Evolutionary conservation across 495 filamentous ascomycete genomes (phyloP).

Genomic region (Aspergillus carlsbadensis): DNA sequence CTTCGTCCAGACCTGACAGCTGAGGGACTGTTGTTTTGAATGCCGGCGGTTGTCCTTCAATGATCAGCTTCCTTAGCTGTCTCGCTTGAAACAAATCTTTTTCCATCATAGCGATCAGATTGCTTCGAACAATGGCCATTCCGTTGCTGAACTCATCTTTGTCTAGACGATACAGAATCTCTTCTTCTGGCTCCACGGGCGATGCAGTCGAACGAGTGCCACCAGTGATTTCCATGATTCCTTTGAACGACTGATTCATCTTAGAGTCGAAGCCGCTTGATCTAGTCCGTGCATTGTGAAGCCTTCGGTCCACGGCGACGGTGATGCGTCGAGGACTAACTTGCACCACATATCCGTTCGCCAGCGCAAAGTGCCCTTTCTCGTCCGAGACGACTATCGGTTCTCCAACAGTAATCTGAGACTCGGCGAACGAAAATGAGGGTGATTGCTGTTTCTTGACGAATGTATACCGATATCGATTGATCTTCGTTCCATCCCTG

Average conservation of each 20-base stretch:
- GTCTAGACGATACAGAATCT: slow-evolving; percentile 78
- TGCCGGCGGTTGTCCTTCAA: slow-evolving; percentile 66
- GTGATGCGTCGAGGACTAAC: slow-evolving; percentile 71
- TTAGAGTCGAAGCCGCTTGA: slow-evolving; percentile 69
- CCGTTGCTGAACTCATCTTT: slow-evolving; percentile 98
- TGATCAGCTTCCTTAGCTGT: slow-evolving; percentile 72
- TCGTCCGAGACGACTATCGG: slow-evolving; percentile 97
- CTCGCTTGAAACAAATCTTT: slow-evolving; percentile 69
- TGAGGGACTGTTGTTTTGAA: slow-evolving; percentile 67
- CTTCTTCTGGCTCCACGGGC: slow-evolving; percentile 51
- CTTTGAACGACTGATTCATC: slow-evolving; percentile 79
- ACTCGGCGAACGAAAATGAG: slow-evolving; percentile 81
- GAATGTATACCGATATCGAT: slow-evolving; percentile 83
- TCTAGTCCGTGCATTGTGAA: slow-evolving; percentile 81
- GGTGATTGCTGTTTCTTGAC: slow-evolving; percentile 58
- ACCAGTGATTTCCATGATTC: slow-evolving; percentile 84
- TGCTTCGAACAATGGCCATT: slow-evolving; percentile 92
- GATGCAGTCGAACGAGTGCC: slow-evolving; percentile 31
- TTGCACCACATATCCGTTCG: slow-evolving; percentile 82
- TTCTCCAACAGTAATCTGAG: slow-evolving; percentile 84
- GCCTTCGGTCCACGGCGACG: slow-evolving; percentile 81
- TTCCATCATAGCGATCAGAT: slow-evolving; percentile 88
- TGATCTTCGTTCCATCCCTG: slow-evolving; percentile 71
- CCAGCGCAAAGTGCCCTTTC: slow-evolving; percentile 88
- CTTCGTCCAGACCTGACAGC: slow-evolving; percentile 45